phyloP scores from a whole-genome alignment of 768 basidiomycete species.

The Flagelloscypha sp. region DNA sequence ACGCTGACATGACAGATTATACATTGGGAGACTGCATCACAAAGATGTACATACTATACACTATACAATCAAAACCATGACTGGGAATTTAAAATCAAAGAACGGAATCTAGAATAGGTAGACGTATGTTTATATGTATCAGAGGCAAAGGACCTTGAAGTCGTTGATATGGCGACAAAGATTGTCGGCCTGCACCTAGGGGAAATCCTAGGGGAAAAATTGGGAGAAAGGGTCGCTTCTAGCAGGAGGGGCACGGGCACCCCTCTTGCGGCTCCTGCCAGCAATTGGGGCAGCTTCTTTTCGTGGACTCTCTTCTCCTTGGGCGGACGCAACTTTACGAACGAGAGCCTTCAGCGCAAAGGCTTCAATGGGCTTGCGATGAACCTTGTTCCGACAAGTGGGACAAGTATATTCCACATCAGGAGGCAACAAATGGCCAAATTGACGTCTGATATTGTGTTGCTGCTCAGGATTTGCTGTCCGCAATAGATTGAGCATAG shows the following conservation, averaged over 20 bases:
- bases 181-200: no score
- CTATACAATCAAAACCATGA: constrained; percentile 2
- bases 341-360: constrained; percentile 55
- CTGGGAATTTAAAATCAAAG: background rate
- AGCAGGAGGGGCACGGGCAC: constrained; percentile 9
- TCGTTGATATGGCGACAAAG: no score
- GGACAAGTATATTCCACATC: constrained; percentile 60
- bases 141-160: no score
- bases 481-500: constrained; percentile 8
- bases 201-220: constrained; percentile 38
- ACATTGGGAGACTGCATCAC: constrained; percentile 3
- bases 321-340: constrained; percentile 36
- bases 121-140: constrained; percentile 3
- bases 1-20: constrained; percentile 1
- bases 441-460: constrained; percentile 15
- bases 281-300: constrained; percentile 5
- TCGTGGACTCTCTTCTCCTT: constrained; percentile 39
- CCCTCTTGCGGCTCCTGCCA: constrained; percentile 15
- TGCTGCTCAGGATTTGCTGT: constrained; percentile 11
- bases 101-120: background rate
- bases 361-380: constrained; percentile 46
- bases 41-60: constrained; percentile 7
- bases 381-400: constrained; percentile 47
- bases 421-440: constrained; percentile 20
- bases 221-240: constrained; percentile 33